These are phyloP conservation scores for Cyberlindnera lachancei DNA, from an alignment of 805 yeast species.

Conservation along the genomic window DNA sequence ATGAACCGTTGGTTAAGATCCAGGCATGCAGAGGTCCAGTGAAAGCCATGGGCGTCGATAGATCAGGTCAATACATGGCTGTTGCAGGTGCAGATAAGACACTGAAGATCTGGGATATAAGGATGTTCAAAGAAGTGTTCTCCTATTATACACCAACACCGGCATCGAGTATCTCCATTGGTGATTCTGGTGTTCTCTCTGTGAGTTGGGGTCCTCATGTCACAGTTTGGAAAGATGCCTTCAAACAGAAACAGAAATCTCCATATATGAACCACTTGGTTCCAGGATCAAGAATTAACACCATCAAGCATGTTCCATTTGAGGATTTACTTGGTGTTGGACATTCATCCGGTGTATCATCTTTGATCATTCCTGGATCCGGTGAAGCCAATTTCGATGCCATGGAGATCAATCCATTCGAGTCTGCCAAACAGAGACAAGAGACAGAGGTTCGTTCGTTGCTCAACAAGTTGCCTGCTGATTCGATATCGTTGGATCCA, in stretches of 20 bases:
- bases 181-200: slow-evolving; percentile 80
- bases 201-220: slow-evolving; percentile 97
- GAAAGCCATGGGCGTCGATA: slow-evolving; percentile 73
- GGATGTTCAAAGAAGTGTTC: slow-evolving; percentile 72
- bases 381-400: slow-evolving; percentile 99
- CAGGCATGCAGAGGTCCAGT: slow-evolving; percentile 84
- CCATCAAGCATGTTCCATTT: slow-evolving; percentile 76
- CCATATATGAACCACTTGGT: slow-evolving; percentile 91
- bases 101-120: slow-evolving; percentile 87
- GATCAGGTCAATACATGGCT: slow-evolving; percentile 93
- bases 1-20: slow-evolving; percentile 77
- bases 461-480: slow-evolving; percentile 84
- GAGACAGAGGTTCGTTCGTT: slow-evolving; percentile 82
- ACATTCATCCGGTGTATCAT: slow-evolving; percentile 67
- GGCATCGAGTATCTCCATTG: slow-evolving; percentile 67
- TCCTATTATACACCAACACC: slow-evolving; percentile 69
- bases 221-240: slow-evolving; percentile 86
- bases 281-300: slow-evolving; percentile 68
- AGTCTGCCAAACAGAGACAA: slow-evolving; percentile 87
- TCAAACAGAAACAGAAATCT: slow-evolving; percentile 59
- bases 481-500: slow-evolving; percentile 89
- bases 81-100: slow-evolving; percentile 82
- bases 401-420: slow-evolving; percentile 86
- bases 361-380: slow-evolving; percentile 89
- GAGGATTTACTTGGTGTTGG: slow-evolving; percentile 96